A percentile compares a stretch with the other conserved stretches of the same genome.
Evolutionary conservation across 257 asterid species (phyloP).

Genomic region (Solanum okadae): DNA sequence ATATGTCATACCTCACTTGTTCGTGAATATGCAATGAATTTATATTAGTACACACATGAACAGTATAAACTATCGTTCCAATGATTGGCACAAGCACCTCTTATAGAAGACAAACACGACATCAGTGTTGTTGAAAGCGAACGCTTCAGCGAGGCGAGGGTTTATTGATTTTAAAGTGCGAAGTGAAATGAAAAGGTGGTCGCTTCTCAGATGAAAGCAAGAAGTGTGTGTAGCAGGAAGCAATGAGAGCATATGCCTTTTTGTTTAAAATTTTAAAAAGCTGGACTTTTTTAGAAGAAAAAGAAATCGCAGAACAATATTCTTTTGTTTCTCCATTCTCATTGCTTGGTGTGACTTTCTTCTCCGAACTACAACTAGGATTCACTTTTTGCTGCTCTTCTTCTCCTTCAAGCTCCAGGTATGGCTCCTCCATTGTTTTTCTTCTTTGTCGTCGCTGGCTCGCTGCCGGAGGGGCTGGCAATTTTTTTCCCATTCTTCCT

Average conservation of each 20-base stretch:
- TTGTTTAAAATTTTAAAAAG: not conserved
- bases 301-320: not conserved
- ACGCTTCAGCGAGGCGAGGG: not conserved
- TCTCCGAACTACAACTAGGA: not conserved
- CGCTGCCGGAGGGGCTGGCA: not conserved
- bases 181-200: not conserved
- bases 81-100: not conserved
- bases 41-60: not conserved
- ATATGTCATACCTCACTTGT: not conserved
- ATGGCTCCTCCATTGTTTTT: not conserved
- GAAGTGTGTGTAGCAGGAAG: not conserved
- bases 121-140: not conserved
- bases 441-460: not conserved
- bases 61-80: not conserved
- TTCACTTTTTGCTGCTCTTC: not conserved
- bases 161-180: not conserved
- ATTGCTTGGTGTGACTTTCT: not conserved
- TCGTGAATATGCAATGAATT: not conserved
- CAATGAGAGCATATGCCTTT: not conserved
- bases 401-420: not conserved
- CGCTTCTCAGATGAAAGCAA: not conserved
- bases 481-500: not conserved
- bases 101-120: not conserved
- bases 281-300: not conserved
- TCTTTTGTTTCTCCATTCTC: not conserved